phyloP scores from a whole-genome alignment of 2,329 filamentous ascomycete genomes.

The Pseudocercospora fijiensis region DNA sequence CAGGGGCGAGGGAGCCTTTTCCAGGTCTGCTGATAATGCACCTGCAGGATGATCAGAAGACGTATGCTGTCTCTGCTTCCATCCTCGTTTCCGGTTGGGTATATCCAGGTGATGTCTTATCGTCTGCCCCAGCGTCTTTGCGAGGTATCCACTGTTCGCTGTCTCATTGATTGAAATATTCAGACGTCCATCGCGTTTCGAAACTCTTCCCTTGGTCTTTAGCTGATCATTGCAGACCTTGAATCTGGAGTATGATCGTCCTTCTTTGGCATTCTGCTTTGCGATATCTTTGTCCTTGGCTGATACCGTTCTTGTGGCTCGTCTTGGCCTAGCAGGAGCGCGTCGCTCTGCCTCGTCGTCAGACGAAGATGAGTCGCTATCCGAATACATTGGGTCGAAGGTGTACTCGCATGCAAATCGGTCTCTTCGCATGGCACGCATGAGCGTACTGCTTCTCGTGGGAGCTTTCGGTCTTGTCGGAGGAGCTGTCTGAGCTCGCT shows the following conservation, averaged over 20 bases:
- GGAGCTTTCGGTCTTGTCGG: slow-evolving; percentile 17
- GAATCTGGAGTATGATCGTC: slow-evolving; percentile 53
- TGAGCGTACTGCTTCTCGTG: slow-evolving; percentile 26
- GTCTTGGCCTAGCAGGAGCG: slow-evolving; percentile 4
- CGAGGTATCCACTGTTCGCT: slow-evolving; percentile 67
- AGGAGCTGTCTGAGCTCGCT: slow-evolving; percentile 24
- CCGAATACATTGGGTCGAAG: slow-evolving; percentile 32
- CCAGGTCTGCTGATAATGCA: slow-evolving; percentile 24
- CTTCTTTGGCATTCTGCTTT: slow-evolving; percentile 19
- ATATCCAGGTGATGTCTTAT: slow-evolving; percentile 56
- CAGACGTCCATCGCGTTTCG: slow-evolving; percentile 67
- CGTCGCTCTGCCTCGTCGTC: slow-evolving; percentile 33
- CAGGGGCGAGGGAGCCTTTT: slow-evolving; percentile 31
- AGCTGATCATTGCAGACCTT: slow-evolving; percentile 64
- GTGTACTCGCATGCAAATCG: slow-evolving; percentile 28
- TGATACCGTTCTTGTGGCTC: slow-evolving; percentile 6
- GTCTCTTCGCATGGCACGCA: slow-evolving; percentile 26
- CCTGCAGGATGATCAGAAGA: slow-evolving; percentile 20
- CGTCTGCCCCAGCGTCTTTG: slow-evolving; percentile 68
- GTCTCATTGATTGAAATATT: slow-evolving; percentile 72
- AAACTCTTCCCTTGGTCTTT: slow-evolving; percentile 63
- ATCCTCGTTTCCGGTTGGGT: slow-evolving; percentile 28
- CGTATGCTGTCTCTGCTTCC: slow-evolving; percentile 37
- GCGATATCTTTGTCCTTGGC: slow-evolving; percentile 20
- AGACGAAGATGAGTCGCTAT: slow-evolving; percentile 30